Base-by-base conservation (phyloP, 441 rosid genomes). In the Pelargonium hybrid region DNA sequence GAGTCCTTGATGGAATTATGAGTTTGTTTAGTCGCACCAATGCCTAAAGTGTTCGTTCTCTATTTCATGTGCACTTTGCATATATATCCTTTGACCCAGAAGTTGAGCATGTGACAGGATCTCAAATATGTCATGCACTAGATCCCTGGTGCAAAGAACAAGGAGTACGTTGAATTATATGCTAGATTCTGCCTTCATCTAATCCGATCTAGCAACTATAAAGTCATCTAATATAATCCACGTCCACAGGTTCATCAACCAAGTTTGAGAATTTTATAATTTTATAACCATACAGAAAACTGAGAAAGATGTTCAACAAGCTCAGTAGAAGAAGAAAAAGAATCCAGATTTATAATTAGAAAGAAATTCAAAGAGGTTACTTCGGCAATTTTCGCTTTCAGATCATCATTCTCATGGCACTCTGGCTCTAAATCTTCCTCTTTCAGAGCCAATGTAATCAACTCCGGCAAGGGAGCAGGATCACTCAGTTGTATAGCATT, bases 401-500 rank as follows among this genome's bases (percentile, higher is more conserved):
- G 80, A 75, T 85, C 91, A 77, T 91, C 91, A 39, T 87, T 84
- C 74, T 82, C 87, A 73, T 71, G 75, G 73, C 78, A 80, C 39
- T 78, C 92, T 71, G 82, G 76, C 76, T 90, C 88, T 72, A 86
- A 70, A 74, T 88, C 97, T 80, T 93, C 98, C 80, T 90, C 97
- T 77, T 87, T 87, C 81, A 93, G 80, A 45, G 98, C 97, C 87
- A 93, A 77, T 78, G 80, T 65, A 69, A 93, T 87, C 79, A 93
- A 84, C 78, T 87, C 96, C 2, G 73, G 67, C 72, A 91, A 39
- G 29, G 97, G 87, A 57, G 97, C 90, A 41, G 93, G 87, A 63
- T 91, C 87, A 31, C 97, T 91, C 45, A 93, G 84, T 78, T 90
- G 95, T 73, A 91, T 86, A 31, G 90, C 95, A 84, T 86, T 90